These are phyloP conservation scores for Pythium scleroteichum DNA, from an alignment of 352 stramenopile species.

Conservation along the genomic window DNA sequence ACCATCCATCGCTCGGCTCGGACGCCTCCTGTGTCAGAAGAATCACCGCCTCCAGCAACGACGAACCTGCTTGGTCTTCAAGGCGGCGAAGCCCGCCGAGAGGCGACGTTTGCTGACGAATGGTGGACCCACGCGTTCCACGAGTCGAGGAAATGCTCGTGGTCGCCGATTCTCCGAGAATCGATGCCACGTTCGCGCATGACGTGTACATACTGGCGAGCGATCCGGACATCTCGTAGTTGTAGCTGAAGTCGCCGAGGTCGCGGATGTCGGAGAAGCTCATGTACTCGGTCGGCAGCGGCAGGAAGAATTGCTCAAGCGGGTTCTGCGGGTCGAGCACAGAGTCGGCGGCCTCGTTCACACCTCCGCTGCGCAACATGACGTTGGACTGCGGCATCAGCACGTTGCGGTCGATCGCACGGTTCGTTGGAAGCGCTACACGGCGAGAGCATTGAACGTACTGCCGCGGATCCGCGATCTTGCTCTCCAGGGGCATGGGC, in stretches of 20 bases:
- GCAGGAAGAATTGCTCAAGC: constrained; percentile 55
- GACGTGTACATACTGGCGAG: constrained; percentile 75
- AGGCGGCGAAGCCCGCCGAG: constrained; percentile 15
- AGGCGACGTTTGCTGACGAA: background rate
- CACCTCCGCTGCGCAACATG: constrained; percentile 51
- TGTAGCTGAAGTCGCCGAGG: constrained; percentile 80
- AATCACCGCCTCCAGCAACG: constrained; percentile 70
- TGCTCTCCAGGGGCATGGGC: constrained; percentile 49
- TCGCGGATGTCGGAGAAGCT: constrained; percentile 74
- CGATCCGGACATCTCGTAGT: constrained; percentile 79
- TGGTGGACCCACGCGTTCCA: background rate
- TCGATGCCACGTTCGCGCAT: constrained; percentile 47
- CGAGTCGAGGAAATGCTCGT: background rate
- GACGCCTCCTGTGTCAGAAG: constrained; percentile 34
- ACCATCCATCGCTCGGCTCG: constrained; percentile 36
- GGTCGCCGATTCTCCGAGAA: constrained; percentile 24
- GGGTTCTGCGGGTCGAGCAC: constrained; percentile 54
- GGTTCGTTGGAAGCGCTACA: constrained; percentile 27
- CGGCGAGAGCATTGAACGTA: constrained; percentile 58
- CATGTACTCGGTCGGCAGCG: constrained; percentile 64
- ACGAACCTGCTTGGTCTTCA: constrained; percentile 13
- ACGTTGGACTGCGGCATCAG: constrained; percentile 60
- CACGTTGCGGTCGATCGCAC: constrained; percentile 47
- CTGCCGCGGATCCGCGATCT: constrained; percentile 61
- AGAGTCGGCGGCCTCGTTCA: constrained; percentile 40